Evolutionary conservation across 192 early-diverging fungal genomes (phyloP).

Genomic region (Dissophora globulifera): DNA sequence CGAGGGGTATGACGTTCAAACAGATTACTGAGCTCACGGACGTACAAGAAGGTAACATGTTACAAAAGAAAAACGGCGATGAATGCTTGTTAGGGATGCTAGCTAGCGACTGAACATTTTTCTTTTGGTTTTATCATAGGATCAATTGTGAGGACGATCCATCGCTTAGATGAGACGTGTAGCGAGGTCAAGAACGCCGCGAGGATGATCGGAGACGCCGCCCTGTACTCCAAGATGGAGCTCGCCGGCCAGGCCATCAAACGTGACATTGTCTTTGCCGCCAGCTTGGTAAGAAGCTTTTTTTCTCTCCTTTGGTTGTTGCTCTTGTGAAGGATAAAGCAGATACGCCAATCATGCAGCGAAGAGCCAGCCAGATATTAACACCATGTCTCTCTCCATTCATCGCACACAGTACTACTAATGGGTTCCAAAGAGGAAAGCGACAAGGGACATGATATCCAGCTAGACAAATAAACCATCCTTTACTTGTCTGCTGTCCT

Average conservation of each 20-base stretch:
- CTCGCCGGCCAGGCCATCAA: slow-evolving; percentile 86
- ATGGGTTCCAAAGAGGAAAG: no score
- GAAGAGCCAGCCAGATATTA: no score
- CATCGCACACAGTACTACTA: no score
- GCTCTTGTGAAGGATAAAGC: no score
- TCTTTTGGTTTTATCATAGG: slow-evolving; percentile 54
- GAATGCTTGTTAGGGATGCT: no score
- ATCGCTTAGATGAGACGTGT: slow-evolving; percentile 92
- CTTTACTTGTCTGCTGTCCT: not conserved
- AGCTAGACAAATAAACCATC: no score
- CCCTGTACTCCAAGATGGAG: slow-evolving; percentile 93
- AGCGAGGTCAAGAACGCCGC: slow-evolving; percentile 88
- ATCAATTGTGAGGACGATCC: slow-evolving; percentile 94
- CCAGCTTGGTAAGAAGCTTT: slow-evolving; percentile 76
- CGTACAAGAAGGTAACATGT: slow-evolving; percentile 85
- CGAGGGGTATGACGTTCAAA: slow-evolving; percentile 89
- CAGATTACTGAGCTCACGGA: slow-evolving; percentile 94
- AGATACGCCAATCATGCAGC: no score
- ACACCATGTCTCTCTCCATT: no score
- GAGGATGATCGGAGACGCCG: slow-evolving; percentile 88
- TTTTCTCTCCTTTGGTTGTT: no score
- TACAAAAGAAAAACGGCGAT: no score
- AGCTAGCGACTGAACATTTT: not conserved
- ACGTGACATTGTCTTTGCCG: slow-evolving; percentile 97
- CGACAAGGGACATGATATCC: no score